Evolutionary conservation across 305 asterid species (phyloP), one percentile per base, ranked within the genome.

Genomic region (Caryopteris hybrid): DNA sequence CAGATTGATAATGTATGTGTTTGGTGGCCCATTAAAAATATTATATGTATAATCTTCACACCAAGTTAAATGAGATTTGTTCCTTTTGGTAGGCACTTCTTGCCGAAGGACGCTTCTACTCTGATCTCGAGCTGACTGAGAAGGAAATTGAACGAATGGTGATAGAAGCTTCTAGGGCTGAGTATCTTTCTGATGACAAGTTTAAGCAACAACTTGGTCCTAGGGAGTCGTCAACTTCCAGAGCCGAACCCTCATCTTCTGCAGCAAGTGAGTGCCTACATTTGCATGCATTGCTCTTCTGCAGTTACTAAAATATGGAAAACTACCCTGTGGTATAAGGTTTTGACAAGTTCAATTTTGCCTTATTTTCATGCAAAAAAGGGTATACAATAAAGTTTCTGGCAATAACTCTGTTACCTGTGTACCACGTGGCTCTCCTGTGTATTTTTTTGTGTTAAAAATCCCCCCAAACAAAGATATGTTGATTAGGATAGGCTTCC

Each of bases 131-230:
- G 84, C 90, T 95, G 41, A 91, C 99, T 8, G 98, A 95, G 81
- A 88, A 91, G 80, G 99, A 95, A 83, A 95, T 95, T 1, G 98
- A 95, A 68, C 88, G 92, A 42, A 91, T 89, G 99, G 99, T 88
- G 69, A 89, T 95, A 86, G 99, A 89, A 80, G 94, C 96, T 74
- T 95, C 98, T 18, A 83, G 99, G 86, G 92, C 90, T 0, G 99
- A 95, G 73, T 95, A 95, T 79, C 78, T 89, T 65, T 75, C 96
- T 11, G 83, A 79, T 31, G 85, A 86, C 79, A 82, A 79, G 74
- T 86, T 83, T 73, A 88, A 83, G 78, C 91, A 81, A 29, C 95
- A 82, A 74, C 70, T 82, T 18, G 80, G 87, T 53, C 80, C 64
- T 34, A 76, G 84, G 79, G 97, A 89, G 67, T 88, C 98, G 1